Evolutionary conservation across 139 green algal genomes (phyloP), one percentile per base, ranked within the genome.

Genomic region (Coccomyxa sp.): DNA sequence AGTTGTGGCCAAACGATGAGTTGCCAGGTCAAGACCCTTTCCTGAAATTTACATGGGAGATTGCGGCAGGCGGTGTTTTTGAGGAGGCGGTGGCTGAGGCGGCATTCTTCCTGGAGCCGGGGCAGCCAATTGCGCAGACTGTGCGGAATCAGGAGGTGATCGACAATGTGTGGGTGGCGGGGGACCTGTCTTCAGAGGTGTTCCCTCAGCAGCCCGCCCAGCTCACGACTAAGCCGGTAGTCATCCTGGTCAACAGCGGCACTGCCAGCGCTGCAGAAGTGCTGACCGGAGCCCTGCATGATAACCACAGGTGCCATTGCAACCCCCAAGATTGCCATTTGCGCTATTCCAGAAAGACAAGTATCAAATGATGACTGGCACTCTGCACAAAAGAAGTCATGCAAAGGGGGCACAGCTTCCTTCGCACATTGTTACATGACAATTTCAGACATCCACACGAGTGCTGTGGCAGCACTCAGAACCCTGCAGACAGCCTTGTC

Each of bases 61-160:
- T 51, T 51, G 7, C 7, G 38, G 58, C 80, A 85, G 79, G 82
- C 25, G 91, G 91, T 0, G 87, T 93, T 59, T 93, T 94, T 83
- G 90, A 94, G 83, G 91, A 93, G 81, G 91, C 88, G 18, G 86
- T 94, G 13, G 85, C 87, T 14, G 86, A 87, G 0, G 87, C 91
- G 0, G 83, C 85, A 10, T 32, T 91, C 16, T 86, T 93, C 45
- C 81, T 93, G 74, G 17, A 83, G 25, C 18, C 32, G 0, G 81
- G 80, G 1, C 45, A 45, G 28, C 30, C 79, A 16, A 84, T 92
- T 21, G 83, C 85, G 0, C 79, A 85, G 67, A 90, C 87, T n/a
- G 84, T 91, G 14, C 82, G 87, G 12, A 86, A 74, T 25, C 63
- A 32, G 17, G 81, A 82, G 38, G 71, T 90, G 27, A 77, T 91